phyloP scores from a whole-genome alignment of 139 green algal genomes.

The Micractinium sp. region DNA sequence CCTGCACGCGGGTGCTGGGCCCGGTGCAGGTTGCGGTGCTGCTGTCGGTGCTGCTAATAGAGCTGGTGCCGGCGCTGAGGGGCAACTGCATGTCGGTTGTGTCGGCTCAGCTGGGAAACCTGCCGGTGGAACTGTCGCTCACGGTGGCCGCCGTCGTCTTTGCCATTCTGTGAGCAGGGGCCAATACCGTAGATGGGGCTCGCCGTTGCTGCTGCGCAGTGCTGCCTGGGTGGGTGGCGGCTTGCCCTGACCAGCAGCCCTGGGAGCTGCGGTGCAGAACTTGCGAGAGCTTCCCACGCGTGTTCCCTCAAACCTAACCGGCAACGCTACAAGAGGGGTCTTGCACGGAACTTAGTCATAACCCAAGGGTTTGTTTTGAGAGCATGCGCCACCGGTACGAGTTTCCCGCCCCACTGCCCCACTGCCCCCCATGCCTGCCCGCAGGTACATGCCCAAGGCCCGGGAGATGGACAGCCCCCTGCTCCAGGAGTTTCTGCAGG shows the following conservation, averaged over 20 bases:
- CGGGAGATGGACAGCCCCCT: conserved; percentile 13
- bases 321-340: no score
- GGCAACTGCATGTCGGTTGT: neutral
- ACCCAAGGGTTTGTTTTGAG: neutral
- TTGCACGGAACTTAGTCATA: no score
- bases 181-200: neutral
- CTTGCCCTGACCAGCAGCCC: neutral
- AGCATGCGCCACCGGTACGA: neutral
- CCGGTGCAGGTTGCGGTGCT: conserved; percentile 2
- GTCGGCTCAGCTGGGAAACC: neutral
- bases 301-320: neutral
- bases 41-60: neutral
- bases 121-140: neutral
- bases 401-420: neutral
- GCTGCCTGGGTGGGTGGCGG: no score
- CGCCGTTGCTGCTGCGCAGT: neutral
- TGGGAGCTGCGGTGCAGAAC: neutral
- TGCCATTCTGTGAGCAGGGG: neutral
- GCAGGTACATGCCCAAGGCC: conserved; percentile 26
- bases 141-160: neutral
- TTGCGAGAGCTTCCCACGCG: neutral
- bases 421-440: neutral
- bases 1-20: neutral
- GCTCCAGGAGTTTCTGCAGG: neutral
- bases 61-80: neutral